phyloP scores from a whole-genome alignment of 805 yeast genomes.

The Yarrowia deformans region DNA sequence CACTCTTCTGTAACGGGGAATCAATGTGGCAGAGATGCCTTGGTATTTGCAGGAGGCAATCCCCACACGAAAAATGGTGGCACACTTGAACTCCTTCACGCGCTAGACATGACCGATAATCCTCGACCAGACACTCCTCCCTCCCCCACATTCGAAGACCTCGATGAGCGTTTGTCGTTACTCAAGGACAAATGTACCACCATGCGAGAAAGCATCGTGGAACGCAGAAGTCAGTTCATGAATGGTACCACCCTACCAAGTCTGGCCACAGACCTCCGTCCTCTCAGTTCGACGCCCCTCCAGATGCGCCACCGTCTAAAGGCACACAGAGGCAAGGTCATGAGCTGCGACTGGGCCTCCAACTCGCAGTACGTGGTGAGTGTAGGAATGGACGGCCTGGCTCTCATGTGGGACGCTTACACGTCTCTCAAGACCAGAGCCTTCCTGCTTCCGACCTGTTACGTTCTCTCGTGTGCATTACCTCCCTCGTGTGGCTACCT shows the following conservation, averaged over 20 bases:
- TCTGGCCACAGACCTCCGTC: conserved; percentile 4
- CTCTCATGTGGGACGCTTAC: conserved; percentile 81
- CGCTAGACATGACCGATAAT: not conserved
- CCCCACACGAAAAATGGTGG: not conserved
- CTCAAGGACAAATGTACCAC: not conserved
- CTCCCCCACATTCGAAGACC: not conserved
- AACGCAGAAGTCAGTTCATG: conserved; percentile 12
- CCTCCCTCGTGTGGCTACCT: conserved; percentile 70
- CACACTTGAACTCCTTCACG: not conserved
- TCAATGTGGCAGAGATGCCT: conserved; percentile 7
- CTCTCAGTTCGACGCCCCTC: not conserved
- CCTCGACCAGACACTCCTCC: conserved; percentile 21
- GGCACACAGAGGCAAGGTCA: conserved; percentile 79
- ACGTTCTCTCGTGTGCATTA: conserved; percentile 79
- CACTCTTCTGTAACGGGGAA: conserved; percentile 20
- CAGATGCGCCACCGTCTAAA: conserved; percentile 4
- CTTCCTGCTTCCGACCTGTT: conserved; percentile 73
- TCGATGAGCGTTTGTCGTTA: not conserved
- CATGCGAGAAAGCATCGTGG: conserved; percentile 14
- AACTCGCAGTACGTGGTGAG: conserved; percentile 68
- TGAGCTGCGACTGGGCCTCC: conserved; percentile 70
- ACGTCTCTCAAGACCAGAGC: conserved; percentile 76
- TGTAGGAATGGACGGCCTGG: conserved; percentile 86
- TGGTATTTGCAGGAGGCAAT: not conserved
- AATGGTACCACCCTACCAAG: conserved; percentile 14